Evolutionary conservation across 108 stramenopile genomes (phyloP).

Genomic region (Skeletonema menzelii): DNA sequence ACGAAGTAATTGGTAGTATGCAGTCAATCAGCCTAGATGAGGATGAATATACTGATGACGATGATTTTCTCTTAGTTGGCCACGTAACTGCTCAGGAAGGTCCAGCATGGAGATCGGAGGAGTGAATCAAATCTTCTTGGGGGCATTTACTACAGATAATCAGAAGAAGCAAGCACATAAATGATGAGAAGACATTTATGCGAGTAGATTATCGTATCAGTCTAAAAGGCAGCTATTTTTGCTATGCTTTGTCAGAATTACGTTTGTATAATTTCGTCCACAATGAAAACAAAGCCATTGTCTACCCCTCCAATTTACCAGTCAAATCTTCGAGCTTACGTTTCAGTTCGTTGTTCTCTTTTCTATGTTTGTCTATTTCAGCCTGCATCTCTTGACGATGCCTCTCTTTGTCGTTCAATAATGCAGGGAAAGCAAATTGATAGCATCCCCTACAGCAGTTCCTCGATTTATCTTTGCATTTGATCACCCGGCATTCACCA

Average conservation of each 20-base stretch:
- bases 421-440: background rate
- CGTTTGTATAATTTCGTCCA: too few species aligned
- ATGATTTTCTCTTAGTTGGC: slow-evolving; percentile 14
- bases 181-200: too few species aligned
- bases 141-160: too few species aligned
- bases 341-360: too few species aligned
- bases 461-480: background rate
- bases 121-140: slow-evolving; percentile 2
- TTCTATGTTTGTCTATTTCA: background rate
- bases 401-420: background rate
- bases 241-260: too few species aligned
- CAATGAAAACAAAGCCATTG: too few species aligned
- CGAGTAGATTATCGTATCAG: too few species aligned
- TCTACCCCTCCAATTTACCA: too few species aligned
- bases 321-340: background rate
- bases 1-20: slow-evolving; percentile 14
- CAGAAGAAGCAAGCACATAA: too few species aligned
- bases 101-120: slow-evolving; percentile 41
- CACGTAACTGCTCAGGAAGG: slow-evolving; percentile 38
- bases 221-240: too few species aligned
- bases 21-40: background rate
- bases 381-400: too few species aligned
- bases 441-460: background rate
- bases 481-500: background rate
- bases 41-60: slow-evolving; percentile 3